Evolutionary conservation across 208 protist genomes (phyloP), one percentile per base, ranked within the genome.

Genomic region (Blechomonas ayalai): DNA sequence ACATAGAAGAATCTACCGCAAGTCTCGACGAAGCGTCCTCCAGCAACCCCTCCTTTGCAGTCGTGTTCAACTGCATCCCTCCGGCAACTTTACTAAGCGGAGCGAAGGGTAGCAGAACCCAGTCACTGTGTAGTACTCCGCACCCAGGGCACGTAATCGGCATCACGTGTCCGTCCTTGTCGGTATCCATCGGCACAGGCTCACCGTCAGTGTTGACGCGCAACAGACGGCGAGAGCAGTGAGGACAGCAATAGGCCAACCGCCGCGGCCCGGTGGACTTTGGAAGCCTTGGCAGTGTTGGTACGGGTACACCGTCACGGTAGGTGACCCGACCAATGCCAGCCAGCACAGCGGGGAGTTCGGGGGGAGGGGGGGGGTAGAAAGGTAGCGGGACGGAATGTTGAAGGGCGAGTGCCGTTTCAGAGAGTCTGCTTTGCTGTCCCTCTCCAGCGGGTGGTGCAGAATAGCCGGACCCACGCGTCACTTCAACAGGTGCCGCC

Each of bases 121-220:
- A 93, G 23, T 82, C 40, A 42, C 52, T 79, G 50, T 93, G 84
- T 41, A 46, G 54, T 63, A 63, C 59, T 18, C 69, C 60, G 59
- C 84, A 93, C 31, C 84, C 84, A 8, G 84, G 74, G 49, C 84
- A 93, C 16, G 64, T 44, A 45, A 93, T 77, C 9, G 84, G 84
- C 13, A 82, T 63, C 18, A 79, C 47, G 19, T 53, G 26, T 6
- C 84, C 84, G 12, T 78, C 67, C 12, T 59, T 51, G 44, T 84
- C 75, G n/a, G 48, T 57, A 44, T 79, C 62, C 67, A 93, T 76
- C 9, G 80, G 64, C n/a, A 93, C 64, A 24, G 85, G 53, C 55
- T 93, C 80, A 1, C 84, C 84, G 18, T 84, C 65, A 0, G 63
- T 64, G 41, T 87, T 78, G 22, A 90, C 59, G 12, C 84, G 80